A percentile compares a stretch with the other conserved stretches of the same genome.
phyloP scores from a whole-genome alignment of 495 filamentous ascomycete genomes.

The Penicillium turbatum region DNA sequence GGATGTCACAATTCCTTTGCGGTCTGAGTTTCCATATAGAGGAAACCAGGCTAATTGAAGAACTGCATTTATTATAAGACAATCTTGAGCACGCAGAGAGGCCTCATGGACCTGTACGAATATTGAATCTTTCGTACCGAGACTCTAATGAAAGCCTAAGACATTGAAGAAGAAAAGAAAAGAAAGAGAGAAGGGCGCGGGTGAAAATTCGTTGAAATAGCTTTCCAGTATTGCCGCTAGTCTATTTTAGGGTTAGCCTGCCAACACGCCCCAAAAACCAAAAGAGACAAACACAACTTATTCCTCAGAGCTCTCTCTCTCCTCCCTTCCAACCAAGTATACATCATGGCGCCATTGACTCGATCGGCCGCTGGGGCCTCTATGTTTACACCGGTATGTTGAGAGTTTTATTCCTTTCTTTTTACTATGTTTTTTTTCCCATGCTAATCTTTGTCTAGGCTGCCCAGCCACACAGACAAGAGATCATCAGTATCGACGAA shows the following conservation, averaged over 20 bases:
- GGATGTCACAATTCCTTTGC: conserved; percentile 49
- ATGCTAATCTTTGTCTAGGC: conserved; percentile 24
- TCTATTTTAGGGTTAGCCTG: conserved; percentile 23
- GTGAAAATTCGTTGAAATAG: conserved; percentile 24
- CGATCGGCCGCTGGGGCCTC: conserved; percentile 18
- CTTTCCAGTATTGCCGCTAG: conserved; percentile 30
- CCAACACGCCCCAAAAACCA: conserved; percentile 37
- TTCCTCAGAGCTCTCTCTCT: conserved; percentile 10
- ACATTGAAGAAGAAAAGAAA: conserved; percentile 70
- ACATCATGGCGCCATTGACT: conserved; percentile 30
- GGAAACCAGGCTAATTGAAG: conserved; percentile 60
- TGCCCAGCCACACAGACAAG: conserved; percentile 24
- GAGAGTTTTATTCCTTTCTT: not conserved
- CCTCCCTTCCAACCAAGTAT: conserved; percentile 6
- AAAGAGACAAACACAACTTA: conserved; percentile 32
- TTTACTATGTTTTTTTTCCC: not conserved
- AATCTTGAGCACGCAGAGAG: conserved; percentile 98
- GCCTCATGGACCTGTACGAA: conserved; percentile 86
- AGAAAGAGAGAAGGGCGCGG: conserved; percentile 39
- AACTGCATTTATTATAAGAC: conserved; percentile 81
- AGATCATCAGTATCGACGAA: conserved; percentile 42
- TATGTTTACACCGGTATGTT: conserved; percentile 19
- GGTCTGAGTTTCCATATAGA: conserved; percentile 51
- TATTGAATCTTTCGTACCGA: conserved; percentile 90
- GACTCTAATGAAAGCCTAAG: conserved; percentile 99